phyloP scores from a whole-genome alignment of 2,329 filamentous ascomycete species.

The Exophiala phaeomuriformis region DNA sequence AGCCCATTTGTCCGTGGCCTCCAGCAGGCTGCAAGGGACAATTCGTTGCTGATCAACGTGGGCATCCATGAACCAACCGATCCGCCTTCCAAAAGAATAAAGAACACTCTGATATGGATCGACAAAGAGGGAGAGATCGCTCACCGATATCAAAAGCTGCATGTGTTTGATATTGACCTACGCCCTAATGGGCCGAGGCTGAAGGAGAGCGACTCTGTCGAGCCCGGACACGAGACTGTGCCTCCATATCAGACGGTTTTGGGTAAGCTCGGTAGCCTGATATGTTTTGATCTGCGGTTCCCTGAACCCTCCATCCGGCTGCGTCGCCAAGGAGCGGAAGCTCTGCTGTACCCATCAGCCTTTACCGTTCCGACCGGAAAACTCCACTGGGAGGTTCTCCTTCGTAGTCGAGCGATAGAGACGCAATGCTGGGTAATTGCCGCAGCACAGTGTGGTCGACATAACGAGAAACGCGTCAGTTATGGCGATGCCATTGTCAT shows the following conservation, averaged over 20 bases:
- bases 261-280: constrained; percentile 68
- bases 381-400: constrained; percentile 76
- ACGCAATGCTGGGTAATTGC: constrained; percentile 82
- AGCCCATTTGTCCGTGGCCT: constrained; percentile 73
- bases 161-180: constrained; percentile 72
- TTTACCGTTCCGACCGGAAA: constrained; percentile 81
- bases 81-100: constrained; percentile 45
- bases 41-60: constrained; percentile 68
- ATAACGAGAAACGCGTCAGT: constrained; percentile 68
- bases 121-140: constrained; percentile 50
- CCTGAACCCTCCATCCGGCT: constrained; percentile 66
- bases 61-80: constrained; percentile 72
- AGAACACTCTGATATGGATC: constrained; percentile 63
- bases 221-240: constrained; percentile 56
- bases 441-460: constrained; percentile 70
- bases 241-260: constrained; percentile 65
- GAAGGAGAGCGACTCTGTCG: constrained; percentile 60
- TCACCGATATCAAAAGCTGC: constrained; percentile 75
- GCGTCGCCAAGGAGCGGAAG: constrained; percentile 59
- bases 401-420: constrained; percentile 78
- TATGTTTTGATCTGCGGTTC: constrained; percentile 89
- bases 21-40: constrained; percentile 56
- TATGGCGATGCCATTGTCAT: constrained; percentile 83
- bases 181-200: constrained; percentile 44
- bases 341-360: constrained; percentile 80